A percentile compares a stretch with the other conserved stretches of the same genome.
These are phyloP conservation scores for Pseudogymnoascus sp. DNA, from an alignment of 2,329 filamentous ascomycete species.

Conservation along the genomic window DNA sequence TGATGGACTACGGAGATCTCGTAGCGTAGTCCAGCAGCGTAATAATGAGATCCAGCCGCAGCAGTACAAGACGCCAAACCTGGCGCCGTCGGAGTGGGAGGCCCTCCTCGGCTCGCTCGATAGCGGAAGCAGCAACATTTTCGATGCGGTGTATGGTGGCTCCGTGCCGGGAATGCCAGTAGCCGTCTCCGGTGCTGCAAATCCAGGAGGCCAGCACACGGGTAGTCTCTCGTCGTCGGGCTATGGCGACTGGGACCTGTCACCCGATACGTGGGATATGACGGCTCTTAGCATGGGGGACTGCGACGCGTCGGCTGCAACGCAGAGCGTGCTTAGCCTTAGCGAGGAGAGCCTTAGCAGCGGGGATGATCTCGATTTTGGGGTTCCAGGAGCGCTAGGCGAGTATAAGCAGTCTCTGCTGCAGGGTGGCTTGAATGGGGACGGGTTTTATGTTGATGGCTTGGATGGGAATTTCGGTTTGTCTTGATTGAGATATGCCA, in stretches of 20 bases:
- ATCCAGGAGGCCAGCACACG: not conserved
- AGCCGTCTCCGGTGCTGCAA: conserved; percentile 23
- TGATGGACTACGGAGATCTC: not conserved
- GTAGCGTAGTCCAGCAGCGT: not conserved
- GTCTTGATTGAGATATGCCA: conserved; percentile 18
- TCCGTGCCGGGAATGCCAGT: conserved; percentile 37
- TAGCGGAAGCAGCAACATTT: conserved; percentile 73
- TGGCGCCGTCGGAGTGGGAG: conserved; percentile 72
- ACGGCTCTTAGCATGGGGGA: conserved; percentile 36
- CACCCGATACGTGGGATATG: conserved; percentile 46
- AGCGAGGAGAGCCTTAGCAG: conserved; percentile 53
- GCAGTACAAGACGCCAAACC: conserved; percentile 27
- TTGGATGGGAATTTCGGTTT: conserved; percentile 36
- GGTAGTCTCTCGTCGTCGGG: not conserved
- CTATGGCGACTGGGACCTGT: conserved; percentile 35
- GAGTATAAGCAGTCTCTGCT: conserved; percentile 19
- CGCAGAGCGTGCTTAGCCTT: conserved; percentile 51
- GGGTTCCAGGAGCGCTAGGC: not conserved
- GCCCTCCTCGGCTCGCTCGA: conserved; percentile 73
- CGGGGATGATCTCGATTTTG: conserved; percentile 33
- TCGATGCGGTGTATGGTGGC: conserved; percentile 72
- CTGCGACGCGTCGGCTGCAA: conserved; percentile 25
- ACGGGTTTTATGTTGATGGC: conserved; percentile 26
- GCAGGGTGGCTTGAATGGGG: conserved; percentile 11
- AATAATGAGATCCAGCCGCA: not conserved